Evolutionary conservation across 2,329 filamentous ascomycete species (phyloP), one percentile per base, ranked within the genome.

Genomic region (Samsoniella hepiali): DNA sequence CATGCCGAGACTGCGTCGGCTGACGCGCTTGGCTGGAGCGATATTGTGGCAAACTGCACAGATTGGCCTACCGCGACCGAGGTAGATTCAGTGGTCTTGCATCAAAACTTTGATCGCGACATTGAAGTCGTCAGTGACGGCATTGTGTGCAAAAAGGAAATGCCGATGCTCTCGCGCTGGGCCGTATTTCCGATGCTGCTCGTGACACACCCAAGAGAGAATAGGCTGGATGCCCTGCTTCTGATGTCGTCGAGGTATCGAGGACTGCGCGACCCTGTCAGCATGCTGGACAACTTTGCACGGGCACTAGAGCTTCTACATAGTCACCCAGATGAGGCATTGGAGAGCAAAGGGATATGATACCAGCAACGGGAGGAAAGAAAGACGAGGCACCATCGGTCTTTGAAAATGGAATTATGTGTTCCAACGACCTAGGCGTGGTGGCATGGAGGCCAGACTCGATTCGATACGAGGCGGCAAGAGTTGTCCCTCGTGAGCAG

Each of bases 41-140:
- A 60, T 15, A 44, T 60, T 10, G 47, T 44, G 5, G 27, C 45
- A 17, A 22, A 44, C 27, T 60, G 58, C 58, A 60, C 58, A 50
- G 36, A 53, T 15, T 60, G 58, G 47, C 47, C 58, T 9, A 47
- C 47, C 31, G 58, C n/a, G 27, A 27, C 34, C 34, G 47, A 40
- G 45, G 58, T 42, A 15, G 58, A 60, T 29, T 60, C 57, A 8
- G 57, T 59, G 11, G 57, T 59, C 17, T 27, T 59, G 57, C 57
- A 59, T n/a, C 57, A 59, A 42, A 59, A 59, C 15, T 59, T 42
- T n/a, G 57, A 59, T 15, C 57, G 45, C 34, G 6, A 50, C 13
- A 51, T 59, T 8, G 8, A 42, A 9, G 32, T 59, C 34, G 22
- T 31, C 27, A 22, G 9, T 17, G 57, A 42, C 2, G 34, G 34